A percentile compares a stretch with the other conserved stretches of the same genome.
phyloP scores from a whole-genome alignment of 768 basidiomycete species.

The Kwoniella newhampshirensis region DNA sequence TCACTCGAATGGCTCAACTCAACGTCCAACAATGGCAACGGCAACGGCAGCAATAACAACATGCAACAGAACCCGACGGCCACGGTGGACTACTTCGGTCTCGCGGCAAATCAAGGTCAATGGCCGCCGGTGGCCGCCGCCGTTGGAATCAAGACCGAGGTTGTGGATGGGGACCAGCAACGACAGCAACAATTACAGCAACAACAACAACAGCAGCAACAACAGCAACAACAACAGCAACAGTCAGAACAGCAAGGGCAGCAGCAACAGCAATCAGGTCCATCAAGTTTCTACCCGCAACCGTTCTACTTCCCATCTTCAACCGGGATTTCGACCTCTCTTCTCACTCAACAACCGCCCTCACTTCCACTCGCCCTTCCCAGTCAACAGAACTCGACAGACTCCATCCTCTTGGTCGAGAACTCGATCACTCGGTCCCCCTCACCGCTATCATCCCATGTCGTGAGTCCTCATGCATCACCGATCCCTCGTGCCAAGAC shows the following conservation, averaged over 20 bases:
- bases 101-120: slow-evolving; percentile 9
- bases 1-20: slow-evolving; percentile 22
- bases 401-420: slow-evolving; percentile 23
- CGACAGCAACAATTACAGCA: slow-evolving; percentile 7
- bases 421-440: slow-evolving; percentile 22
- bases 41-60: slow-evolving; percentile 4
- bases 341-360: slow-evolving; percentile 13
- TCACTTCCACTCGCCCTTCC: slow-evolving; percentile 2
- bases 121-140: slow-evolving; percentile 9
- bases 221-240: slow-evolving; percentile 17
- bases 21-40: background rate
- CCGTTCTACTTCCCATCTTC: slow-evolving; percentile 15
- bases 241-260: slow-evolving; percentile 3
- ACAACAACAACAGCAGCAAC: slow-evolving; percentile 7
- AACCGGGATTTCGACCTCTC: slow-evolving; percentile 15
- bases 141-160: slow-evolving; percentile 16
- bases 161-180: background rate
- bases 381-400: slow-evolving; percentile 6
- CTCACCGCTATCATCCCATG: slow-evolving; percentile 20
- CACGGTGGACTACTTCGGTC: slow-evolving; percentile 18
- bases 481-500: slow-evolving; percentile 4
- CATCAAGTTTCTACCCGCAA: slow-evolving; percentile 25
- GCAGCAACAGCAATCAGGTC: slow-evolving; percentile 16
- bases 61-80: too few relatives aligned
- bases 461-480: slow-evolving; percentile 4